A percentile compares a stretch with the other conserved stretches of the same genome.
Evolutionary conservation across 805 yeast species (phyloP).

Genomic region (Clavispora fructus): DNA sequence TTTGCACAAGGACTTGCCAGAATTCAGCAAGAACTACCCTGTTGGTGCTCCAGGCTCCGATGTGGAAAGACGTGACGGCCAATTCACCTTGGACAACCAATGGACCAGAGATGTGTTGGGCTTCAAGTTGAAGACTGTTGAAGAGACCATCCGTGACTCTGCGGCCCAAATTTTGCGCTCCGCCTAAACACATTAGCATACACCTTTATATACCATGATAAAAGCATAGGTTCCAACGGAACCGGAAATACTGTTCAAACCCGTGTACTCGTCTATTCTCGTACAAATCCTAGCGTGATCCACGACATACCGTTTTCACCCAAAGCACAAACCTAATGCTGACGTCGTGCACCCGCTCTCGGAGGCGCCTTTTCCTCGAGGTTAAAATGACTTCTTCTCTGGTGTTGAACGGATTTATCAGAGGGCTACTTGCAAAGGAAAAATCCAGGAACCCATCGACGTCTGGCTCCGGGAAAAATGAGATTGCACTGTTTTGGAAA

Average conservation of each 20-base stretch:
- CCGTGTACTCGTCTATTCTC: no score
- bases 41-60: constrained; percentile 25
- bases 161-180: not conserved
- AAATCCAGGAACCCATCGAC: not conserved
- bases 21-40: constrained; percentile 11
- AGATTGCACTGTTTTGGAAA: not conserved
- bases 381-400: not conserved
- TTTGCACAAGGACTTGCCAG: constrained; percentile 29
- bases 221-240: no score
- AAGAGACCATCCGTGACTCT: not conserved
- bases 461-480: not conserved
- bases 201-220: not conserved
- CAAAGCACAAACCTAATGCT: not conserved
- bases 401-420: not conserved
- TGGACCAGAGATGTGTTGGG: constrained; percentile 1
- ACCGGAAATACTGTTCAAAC: no score
- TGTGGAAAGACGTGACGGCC: not conserved
- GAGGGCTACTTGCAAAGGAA: not conserved
- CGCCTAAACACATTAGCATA: not conserved
- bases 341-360: not conserved
- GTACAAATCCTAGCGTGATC: not conserved
- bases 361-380: not conserved
- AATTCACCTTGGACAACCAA: not conserved
- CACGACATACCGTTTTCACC: not conserved
- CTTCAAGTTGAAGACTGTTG: not conserved